Conservation (phyloP, 441 rosid genomes). For the Cnidoscolus chayamansa region DNA sequence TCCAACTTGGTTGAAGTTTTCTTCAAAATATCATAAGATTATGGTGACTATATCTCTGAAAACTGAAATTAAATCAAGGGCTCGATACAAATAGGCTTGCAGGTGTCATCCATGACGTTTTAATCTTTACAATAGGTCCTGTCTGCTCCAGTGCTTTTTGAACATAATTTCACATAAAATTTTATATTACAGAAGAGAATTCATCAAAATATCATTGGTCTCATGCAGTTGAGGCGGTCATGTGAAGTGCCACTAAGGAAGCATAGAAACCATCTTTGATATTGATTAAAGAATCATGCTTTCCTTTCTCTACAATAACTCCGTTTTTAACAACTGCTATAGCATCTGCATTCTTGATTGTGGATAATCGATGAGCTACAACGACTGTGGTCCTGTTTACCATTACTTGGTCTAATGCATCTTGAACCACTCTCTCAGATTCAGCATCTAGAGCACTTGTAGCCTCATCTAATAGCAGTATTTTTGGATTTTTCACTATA, state of each 20-base stretch:
- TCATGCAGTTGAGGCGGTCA: constrained; percentile 30
- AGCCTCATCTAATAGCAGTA: constrained; percentile 61
- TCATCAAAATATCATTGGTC: too few relatives aligned
- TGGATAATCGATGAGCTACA: constrained; percentile 63
- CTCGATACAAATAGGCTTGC: neutral
- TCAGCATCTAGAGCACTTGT: constrained; percentile 71
- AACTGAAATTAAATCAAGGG: too few relatives aligned
- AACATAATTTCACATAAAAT: neutral
- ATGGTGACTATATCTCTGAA: too few relatives aligned
- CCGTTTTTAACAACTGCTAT: constrained; percentile 64
- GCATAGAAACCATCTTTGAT: constrained; percentile 55
- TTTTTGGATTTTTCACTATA: constrained; percentile 52
- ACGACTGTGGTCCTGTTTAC: constrained; percentile 56
- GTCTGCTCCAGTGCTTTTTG: neutral
- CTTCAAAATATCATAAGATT: too few relatives aligned
- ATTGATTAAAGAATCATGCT: constrained; percentile 45
- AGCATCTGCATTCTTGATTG: constrained; percentile 49
- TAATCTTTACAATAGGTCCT: neutral
- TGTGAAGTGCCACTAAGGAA: constrained; percentile 51
- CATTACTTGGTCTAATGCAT: constrained; percentile 53
- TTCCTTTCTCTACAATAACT: constrained; percentile 60
- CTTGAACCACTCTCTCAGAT: constrained; percentile 64
- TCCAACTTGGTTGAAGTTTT: too few relatives aligned
- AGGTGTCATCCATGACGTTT: neutral
- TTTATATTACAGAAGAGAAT: too few relatives aligned